These are phyloP conservation scores for Pistacia integerrima DNA, from an alignment of 345 rosid genomes.

Conservation along the genomic window DNA sequence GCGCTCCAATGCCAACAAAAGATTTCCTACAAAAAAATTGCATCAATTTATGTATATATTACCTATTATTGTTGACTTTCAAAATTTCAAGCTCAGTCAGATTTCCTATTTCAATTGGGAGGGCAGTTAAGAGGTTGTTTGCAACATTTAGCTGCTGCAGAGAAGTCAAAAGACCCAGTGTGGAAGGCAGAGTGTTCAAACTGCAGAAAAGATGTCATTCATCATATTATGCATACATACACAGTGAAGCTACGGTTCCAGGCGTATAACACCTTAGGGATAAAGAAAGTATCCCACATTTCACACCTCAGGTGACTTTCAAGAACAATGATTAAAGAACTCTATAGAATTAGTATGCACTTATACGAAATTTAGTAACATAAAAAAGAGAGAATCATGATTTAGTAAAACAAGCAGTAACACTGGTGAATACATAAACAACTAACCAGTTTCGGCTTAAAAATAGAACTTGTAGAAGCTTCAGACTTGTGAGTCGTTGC, in stretches of 20 bases:
- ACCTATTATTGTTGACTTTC: conserved; percentile 79
- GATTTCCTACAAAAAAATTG: background rate
- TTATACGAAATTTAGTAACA: background rate
- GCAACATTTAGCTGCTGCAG: conserved; percentile 70
- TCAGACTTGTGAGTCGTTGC: conserved; percentile 62
- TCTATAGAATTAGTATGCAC: background rate
- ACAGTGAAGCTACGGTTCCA: background rate
- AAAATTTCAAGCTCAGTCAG: conserved; percentile 75
- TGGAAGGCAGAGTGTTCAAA: conserved; percentile 60
- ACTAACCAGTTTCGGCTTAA: conserved; percentile 73
- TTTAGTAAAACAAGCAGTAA: background rate
- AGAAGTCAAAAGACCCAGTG: conserved; percentile 56
- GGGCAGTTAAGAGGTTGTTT: conserved; percentile 62
- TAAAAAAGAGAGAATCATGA: background rate
- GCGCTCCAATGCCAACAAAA: too few relatives aligned
- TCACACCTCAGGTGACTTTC: background rate
- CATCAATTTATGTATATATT: background rate
- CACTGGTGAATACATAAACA: background rate
- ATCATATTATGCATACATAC: background rate
- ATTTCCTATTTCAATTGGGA: conserved; percentile 69
- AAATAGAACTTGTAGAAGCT: conserved; percentile 61
- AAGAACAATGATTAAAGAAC: conserved; percentile 1
- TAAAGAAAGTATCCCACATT: background rate
- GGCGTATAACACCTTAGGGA: background rate
- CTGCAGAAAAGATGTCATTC: conserved; percentile 47